Percentiles rank a stretch among this genome's conserved stretches.
Evolutionary conservation across 257 asterid genomes (phyloP).

Genomic region (Apocynum venetum): DNA sequence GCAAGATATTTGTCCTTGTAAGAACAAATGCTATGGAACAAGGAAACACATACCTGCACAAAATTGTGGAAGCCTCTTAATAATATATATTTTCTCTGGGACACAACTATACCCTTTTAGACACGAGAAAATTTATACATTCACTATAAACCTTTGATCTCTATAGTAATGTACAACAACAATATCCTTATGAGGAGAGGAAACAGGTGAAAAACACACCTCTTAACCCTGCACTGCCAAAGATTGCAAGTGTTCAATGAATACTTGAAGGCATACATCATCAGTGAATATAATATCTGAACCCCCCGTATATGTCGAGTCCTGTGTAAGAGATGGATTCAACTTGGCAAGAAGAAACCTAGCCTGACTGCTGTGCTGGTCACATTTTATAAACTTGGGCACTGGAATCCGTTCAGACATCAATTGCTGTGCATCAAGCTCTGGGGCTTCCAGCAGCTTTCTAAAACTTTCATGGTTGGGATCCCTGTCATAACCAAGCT

Average conservation of each 20-base stretch:
- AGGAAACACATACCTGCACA: background rate
- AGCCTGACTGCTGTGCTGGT: conserved; percentile 94
- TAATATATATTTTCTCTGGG: background rate
- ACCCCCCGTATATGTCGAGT: conserved; percentile 49
- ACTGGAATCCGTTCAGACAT: conserved; percentile 78
- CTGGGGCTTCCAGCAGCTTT: conserved; percentile 85
- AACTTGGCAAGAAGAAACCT: conserved; percentile 87
- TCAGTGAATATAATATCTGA: conserved; percentile 77
- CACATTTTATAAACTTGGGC: conserved; percentile 79
- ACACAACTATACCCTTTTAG: background rate
- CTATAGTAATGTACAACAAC: conserved; percentile 17
- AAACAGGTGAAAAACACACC: conserved; percentile 6
- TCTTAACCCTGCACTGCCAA: conserved; percentile 84
- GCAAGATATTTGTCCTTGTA: background rate
- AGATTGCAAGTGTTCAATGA: conserved; percentile 73
- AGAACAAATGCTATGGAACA: background rate
- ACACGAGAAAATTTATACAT: background rate
- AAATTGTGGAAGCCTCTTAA: background rate
- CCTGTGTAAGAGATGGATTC: conserved; percentile 84
- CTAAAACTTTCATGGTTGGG: conserved; percentile 68
- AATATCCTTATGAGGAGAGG: background rate
- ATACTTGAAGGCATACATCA: conserved; percentile 78
- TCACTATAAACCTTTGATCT: background rate
- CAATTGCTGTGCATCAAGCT: conserved; percentile 67
- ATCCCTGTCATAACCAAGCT: conserved; percentile 71